phyloP scores from a whole-genome alignment of 306 rosid species.

The Corylus americana region DNA sequence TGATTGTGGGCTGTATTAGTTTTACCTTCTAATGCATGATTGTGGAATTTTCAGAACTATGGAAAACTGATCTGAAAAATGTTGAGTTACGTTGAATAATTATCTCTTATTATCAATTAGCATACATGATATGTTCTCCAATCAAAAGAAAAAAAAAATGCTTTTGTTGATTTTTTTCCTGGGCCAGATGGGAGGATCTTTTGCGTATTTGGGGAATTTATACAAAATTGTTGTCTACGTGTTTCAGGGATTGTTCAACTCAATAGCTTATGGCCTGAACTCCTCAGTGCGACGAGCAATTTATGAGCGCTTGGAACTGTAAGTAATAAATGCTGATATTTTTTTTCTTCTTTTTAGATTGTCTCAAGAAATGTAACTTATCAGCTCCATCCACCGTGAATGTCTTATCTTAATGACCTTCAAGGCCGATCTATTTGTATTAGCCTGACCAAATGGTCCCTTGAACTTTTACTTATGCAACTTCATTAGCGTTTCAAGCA shows the following conservation, averaged over 20 bases:
- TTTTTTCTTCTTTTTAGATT: background rate
- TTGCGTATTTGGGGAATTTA: background rate
- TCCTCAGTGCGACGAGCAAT: slow-evolving; percentile 94
- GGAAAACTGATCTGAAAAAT: background rate
- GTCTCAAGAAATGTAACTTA: slow-evolving; percentile 3
- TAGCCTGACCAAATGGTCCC: slow-evolving; percentile 1
- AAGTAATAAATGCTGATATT: slow-evolving; percentile 31
- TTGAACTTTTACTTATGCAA: background rate
- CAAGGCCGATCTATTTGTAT: slow-evolving; percentile 7
- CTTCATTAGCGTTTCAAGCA: background rate
- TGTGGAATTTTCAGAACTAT: background rate
- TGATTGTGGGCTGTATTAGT: background rate
- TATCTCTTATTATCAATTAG: background rate
- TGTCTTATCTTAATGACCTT: slow-evolving; percentile 24
- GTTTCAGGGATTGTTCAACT: slow-evolving; percentile 90
- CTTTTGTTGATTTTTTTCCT: background rate
- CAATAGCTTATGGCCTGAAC: slow-evolving; percentile 96
- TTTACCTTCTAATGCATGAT: background rate
- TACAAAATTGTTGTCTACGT: slow-evolving; percentile 12
- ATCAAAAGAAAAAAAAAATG: background rate
- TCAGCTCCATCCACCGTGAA: background rate
- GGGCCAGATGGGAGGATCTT: background rate
- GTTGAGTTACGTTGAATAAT: background rate
- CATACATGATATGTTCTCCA: background rate
- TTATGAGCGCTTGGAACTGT: slow-evolving; percentile 83